Conservation (phyloP, 1,284 basidiomycete genomes). For the Trametes hirsuta region DNA sequence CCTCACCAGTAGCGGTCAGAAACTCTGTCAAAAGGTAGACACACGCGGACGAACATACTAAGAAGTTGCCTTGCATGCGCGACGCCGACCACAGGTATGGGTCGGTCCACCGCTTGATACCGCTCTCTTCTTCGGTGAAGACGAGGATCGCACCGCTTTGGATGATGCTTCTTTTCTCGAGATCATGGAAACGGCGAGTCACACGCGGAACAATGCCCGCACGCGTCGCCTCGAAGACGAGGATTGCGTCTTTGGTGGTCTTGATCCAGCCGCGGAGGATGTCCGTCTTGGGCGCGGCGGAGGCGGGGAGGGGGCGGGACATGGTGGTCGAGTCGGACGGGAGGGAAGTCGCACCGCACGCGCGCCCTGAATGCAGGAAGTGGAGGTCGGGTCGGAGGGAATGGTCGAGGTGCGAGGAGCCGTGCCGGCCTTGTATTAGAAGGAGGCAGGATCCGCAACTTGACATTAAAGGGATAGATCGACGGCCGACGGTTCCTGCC, state of each 20-base stretch:
- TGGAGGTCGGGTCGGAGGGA: constrained; percentile 3
- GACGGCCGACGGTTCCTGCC: constrained; percentile 14
- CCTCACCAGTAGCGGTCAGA: not conserved
- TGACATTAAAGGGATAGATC: constrained; percentile 11
- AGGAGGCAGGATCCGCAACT: constrained; percentile 12
- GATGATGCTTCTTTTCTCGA: constrained; percentile 41
- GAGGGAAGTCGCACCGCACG: constrained; percentile 6
- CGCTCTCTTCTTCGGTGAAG: constrained; percentile 33
- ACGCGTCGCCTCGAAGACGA: constrained; percentile 59
- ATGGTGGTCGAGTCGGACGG: constrained; percentile 1
- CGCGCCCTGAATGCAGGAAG: constrained; percentile 3
- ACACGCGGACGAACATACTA: constrained; percentile 16
- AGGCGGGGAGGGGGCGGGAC: constrained; percentile 9
- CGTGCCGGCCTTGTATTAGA: constrained; percentile 14
- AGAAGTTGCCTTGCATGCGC: constrained; percentile 30
- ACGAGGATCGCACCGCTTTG: constrained; percentile 30
- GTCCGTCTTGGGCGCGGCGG: constrained; percentile 18
- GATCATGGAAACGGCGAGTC: constrained; percentile 56
- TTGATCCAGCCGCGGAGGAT: constrained; percentile 51
- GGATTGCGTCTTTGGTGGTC: constrained; percentile 57
- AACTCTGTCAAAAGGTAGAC: not conserved
- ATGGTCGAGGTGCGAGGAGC: constrained; percentile 6
- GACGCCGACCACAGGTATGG: constrained; percentile 31
- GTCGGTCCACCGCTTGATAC: constrained; percentile 34
- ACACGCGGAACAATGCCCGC: constrained; percentile 56